Evolutionary conservation across 169 alveolate species (phyloP).

Genomic region (Plasmodium chabaudi): DNA sequence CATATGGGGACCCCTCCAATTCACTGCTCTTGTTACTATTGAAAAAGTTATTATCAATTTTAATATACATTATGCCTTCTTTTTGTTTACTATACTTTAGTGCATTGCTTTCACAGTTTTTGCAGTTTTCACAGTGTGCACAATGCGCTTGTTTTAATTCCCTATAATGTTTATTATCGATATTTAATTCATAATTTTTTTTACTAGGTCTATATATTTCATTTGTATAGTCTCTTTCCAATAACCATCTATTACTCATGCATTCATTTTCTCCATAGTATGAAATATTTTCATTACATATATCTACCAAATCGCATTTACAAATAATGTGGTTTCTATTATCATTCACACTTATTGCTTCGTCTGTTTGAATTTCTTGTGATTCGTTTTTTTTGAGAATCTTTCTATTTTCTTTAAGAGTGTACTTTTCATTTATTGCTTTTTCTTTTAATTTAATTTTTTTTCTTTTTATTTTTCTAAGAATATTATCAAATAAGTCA

Average conservation of each 20-base stretch:
- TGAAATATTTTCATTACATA: constrained; percentile 6
- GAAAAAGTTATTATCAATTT: not conserved
- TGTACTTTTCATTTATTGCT: constrained; percentile 8
- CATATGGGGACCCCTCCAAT: not conserved
- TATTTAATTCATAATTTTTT: not conserved
- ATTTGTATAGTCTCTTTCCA: not conserved
- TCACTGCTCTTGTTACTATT: not conserved
- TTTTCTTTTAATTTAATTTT: not conserved
- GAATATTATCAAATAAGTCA: constrained; percentile 12
- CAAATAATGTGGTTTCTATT: not conserved
- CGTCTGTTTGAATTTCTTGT: not conserved
- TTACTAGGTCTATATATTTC: not conserved
- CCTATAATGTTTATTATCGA: no score
- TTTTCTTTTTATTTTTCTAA: constrained; percentile 28
- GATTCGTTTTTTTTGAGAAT: not conserved
- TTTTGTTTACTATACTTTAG: not conserved
- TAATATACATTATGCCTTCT: not conserved
- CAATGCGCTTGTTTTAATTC: not conserved
- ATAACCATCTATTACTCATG: not conserved
- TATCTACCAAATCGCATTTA: not conserved
- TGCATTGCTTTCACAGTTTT: not conserved
- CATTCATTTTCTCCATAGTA: not conserved
- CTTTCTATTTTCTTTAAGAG: not conserved
- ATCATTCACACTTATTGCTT: not conserved
- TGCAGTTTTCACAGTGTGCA: constrained; percentile 10